A percentile compares a stretch with the other conserved stretches of the same genome.
Evolutionary conservation across 768 basidiomycete species (phyloP).

Genomic region (Phylloporus rhodoxanthus): DNA sequence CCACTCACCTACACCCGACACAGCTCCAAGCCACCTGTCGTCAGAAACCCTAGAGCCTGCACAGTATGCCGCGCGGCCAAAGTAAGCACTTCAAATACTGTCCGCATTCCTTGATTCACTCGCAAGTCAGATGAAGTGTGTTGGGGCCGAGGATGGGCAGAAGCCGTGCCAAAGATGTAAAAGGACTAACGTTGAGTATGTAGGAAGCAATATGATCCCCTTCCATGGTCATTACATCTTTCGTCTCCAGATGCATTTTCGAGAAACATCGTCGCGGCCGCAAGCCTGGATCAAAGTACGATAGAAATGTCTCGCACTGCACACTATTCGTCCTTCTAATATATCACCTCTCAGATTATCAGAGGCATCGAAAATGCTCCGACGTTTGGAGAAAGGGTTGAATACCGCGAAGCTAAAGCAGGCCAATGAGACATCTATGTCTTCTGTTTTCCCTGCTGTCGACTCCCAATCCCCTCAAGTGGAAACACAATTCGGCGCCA

Average conservation of each 20-base stretch:
- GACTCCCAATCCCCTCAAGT: constrained; percentile 23
- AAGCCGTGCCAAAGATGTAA: constrained; percentile 80
- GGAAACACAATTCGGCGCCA: constrained; percentile 25
- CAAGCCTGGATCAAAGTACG: constrained; percentile 85
- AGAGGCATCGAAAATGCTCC: constrained; percentile 85
- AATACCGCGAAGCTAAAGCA: constrained; percentile 74
- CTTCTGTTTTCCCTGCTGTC: constrained; percentile 31
- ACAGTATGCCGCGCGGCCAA: constrained; percentile 83
- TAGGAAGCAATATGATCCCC: constrained; percentile 12
- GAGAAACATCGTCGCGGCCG: constrained; percentile 86
- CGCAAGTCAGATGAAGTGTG: constrained; percentile 74
- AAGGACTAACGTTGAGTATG: constrained; percentile 71
- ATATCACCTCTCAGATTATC: constrained; percentile 51
- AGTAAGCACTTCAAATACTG: constrained; percentile 35
- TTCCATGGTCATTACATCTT: constrained; percentile 12
- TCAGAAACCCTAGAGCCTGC: constrained; percentile 59
- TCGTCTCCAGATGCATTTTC: constrained; percentile 59
- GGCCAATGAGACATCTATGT: constrained; percentile 28
- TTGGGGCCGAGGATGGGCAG: constrained; percentile 80
- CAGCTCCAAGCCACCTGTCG: constrained; percentile 40
- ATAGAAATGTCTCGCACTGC: constrained; percentile 11
- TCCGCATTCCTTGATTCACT: constrained; percentile 14
- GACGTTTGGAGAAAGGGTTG: constrained; percentile 78
- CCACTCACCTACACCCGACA: constrained; percentile 6
- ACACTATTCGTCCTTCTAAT: constrained; percentile 1